Evolutionary conservation across 305 asterid species (phyloP).

Genomic region (Fraxinus xanthoxyloides): DNA sequence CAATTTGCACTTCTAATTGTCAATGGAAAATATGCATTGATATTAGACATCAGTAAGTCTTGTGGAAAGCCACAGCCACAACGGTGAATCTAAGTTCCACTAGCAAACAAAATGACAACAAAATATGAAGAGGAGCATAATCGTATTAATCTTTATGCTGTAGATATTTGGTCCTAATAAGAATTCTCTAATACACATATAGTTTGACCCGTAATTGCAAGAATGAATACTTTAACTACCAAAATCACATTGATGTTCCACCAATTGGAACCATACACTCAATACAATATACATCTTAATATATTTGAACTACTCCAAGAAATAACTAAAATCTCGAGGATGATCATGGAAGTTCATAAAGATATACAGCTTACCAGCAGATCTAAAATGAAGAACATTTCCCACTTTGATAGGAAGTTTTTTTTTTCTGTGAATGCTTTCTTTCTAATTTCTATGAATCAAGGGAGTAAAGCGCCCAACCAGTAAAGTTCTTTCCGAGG

Average conservation of each 20-base stretch:
- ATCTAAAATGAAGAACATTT: too few species aligned
- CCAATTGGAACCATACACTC: conserved; percentile 46
- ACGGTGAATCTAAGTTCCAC: neutral
- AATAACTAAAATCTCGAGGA: conserved; percentile 21
- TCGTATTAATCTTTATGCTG: neutral
- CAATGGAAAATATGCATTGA: neutral
- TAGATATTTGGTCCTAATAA: neutral
- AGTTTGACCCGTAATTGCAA: conserved; percentile 16
- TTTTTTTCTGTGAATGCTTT: too few species aligned
- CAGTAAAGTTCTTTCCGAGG: too few species aligned
- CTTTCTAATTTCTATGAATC: too few species aligned
- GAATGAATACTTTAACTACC: conserved; percentile 42
- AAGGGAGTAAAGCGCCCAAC: too few species aligned
- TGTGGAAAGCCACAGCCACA: neutral
- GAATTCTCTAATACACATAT: neutral
- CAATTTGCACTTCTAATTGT: neutral
- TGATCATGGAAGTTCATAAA: conserved; percentile 26
- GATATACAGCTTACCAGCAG: conserved; percentile 29
- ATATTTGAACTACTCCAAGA: conserved; percentile 31
- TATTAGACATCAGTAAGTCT: neutral
- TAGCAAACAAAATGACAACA: neutral
- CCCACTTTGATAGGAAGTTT: too few species aligned
- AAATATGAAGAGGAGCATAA: neutral
- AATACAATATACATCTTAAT: conserved; percentile 34
- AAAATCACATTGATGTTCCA: conserved; percentile 51